Evolutionary conservation across 306 rosid genomes (phyloP), one percentile per base, ranked within the genome.

Genomic region (Hippophae tibetana): DNA sequence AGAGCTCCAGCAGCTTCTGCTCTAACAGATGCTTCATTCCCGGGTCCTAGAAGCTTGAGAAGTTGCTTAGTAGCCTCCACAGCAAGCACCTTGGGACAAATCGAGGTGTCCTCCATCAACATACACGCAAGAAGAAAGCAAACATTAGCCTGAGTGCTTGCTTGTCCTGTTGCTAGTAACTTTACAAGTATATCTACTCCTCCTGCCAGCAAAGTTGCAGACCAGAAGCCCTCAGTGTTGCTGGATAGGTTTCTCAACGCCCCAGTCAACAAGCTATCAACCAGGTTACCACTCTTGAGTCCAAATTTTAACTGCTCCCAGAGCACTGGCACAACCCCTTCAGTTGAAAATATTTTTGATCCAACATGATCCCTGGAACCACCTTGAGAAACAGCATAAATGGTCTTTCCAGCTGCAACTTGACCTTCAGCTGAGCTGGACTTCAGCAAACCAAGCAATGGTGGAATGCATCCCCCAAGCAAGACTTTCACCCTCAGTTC

Each of bases 1-100:
- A 93, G 85, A 75, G 95, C 94, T 65, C 95, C 94, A 18, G 99
- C 97, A 69, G 99, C 95, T 82, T 93, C 97, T 78, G 99, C 97
- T 81, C 99, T 88, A 70, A 86, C 84, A 57, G 89, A 23, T 52
- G 95, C 90, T 63, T 86, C 99, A 69, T 93, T 93, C n/a, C 95
- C 99, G 0, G 97, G 70, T 67, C 99, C 94, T 69, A 93, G 72
- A 47, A 93, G 84, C 80, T 88, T 93, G 62, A 93, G 88, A 63
- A 93, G 94, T 69, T 82, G 89, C 72, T 86, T 88, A 41, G 94
- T 80, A 61, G 88, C 90, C 76, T 93, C 90, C 47, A 90, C 81
- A 9, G 81, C 68, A 79, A 89, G 74, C 57, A 93, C 94, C 70
- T 77, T 80, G n/a, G 97, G 80, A 67, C 95, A 93, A 72, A 84